Conservation (phyloP, 2,329 filamentous ascomycete genomes). For the Venturia aucupariae region DNA sequence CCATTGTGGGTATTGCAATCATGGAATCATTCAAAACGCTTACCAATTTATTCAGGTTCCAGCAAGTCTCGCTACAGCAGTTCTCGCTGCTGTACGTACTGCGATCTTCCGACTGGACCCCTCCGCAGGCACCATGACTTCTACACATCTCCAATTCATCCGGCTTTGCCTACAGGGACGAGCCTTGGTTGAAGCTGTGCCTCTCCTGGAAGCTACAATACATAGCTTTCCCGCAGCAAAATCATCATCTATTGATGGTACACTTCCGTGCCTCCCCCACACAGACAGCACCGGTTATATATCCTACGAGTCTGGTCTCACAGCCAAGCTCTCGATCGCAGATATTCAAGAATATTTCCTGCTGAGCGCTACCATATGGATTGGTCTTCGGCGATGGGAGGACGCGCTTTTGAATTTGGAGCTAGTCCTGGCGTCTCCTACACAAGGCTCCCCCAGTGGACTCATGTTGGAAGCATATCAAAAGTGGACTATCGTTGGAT, state of each 20-base stretch:
- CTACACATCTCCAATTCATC: slow-evolving; percentile 49
- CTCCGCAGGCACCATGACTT: slow-evolving; percentile 55
- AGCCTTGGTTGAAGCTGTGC: slow-evolving; percentile 46
- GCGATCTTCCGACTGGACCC: slow-evolving; percentile 61
- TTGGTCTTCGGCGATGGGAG: slow-evolving; percentile 33
- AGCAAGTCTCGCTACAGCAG: slow-evolving; percentile 24
- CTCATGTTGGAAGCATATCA: slow-evolving; percentile 86
- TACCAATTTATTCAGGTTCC: neutral
- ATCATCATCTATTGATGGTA: slow-evolving; percentile 26
- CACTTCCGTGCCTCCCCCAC: slow-evolving; percentile 32
- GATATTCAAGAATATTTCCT: slow-evolving; percentile 49
- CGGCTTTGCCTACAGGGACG: slow-evolving; percentile 48
- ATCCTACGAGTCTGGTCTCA: slow-evolving; percentile 48
- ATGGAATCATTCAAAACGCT: neutral
- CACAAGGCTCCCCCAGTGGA: slow-evolving; percentile 56
- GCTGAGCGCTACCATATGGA: slow-evolving; percentile 39
- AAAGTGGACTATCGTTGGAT: slow-evolving; percentile 73
- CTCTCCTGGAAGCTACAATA: slow-evolving; percentile 55
- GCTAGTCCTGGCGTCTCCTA: slow-evolving; percentile 54
- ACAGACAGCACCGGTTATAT: slow-evolving; percentile 48
- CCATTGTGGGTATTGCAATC: neutral
- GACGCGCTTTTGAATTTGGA: slow-evolving; percentile 40
- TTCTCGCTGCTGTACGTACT: slow-evolving; percentile 32
- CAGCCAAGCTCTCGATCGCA: slow-evolving; percentile 41
- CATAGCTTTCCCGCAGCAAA: slow-evolving; percentile 49